phyloP scores from a whole-genome alignment of 2,329 filamentous ascomycete genomes.

The Fusarium fujikuroi region DNA sequence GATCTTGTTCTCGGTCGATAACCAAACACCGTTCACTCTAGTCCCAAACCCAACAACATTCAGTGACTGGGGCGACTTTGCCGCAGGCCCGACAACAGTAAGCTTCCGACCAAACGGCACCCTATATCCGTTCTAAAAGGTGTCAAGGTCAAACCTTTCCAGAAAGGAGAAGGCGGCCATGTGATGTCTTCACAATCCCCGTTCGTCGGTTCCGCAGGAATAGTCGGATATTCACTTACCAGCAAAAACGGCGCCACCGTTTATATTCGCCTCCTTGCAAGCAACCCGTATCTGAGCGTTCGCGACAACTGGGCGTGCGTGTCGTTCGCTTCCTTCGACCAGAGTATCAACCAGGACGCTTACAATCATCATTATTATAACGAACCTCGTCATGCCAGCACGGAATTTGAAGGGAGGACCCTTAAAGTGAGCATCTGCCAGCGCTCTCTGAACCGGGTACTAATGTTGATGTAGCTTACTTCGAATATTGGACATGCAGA shows the following conservation, averaged over 20 bases:
- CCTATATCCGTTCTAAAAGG: fast-evolving
- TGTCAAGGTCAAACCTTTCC: neutral
- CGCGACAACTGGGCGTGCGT: neutral
- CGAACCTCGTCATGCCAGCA: neutral
- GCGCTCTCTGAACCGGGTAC: fast-evolving
- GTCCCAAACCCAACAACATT: neutral
- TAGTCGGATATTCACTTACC: neutral
- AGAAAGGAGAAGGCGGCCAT: neutral
- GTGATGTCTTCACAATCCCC: neutral
- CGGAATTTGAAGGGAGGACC: neutral
- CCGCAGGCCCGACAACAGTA: neutral
- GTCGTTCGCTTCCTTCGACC: neutral
- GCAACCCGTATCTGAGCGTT: neutral
- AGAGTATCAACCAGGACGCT: neutral
- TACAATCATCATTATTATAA: neutral
- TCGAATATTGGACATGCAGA: neutral
- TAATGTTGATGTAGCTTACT: neutral
- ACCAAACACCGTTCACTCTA: neutral
- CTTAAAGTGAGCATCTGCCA: neutral
- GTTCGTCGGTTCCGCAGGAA: neutral
- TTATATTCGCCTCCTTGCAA: neutral
- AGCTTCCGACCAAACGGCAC: fast-evolving
- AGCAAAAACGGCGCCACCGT: neutral
- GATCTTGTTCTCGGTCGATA: neutral
- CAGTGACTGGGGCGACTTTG: neutral